Conservation (phyloP, 768 basidiomycete species). For the Myochromella boudieri region DNA sequence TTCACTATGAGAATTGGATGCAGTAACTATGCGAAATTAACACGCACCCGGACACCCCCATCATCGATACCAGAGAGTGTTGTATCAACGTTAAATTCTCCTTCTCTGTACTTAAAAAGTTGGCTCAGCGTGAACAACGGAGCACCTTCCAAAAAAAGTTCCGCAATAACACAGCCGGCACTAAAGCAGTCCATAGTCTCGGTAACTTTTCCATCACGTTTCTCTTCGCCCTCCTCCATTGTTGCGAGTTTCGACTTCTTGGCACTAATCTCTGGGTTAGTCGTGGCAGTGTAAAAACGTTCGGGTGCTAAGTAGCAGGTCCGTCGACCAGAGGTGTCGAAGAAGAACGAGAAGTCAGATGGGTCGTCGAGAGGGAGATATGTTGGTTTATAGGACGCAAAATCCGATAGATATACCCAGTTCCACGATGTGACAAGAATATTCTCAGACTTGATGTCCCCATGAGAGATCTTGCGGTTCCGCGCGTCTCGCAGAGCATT, state of each 20-base stretch:
- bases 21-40: background rate
- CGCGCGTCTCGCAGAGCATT: slow-evolving; percentile 82
- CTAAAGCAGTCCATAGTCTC: slow-evolving; percentile 99
- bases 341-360: slow-evolving; percentile 96
- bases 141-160: slow-evolving; percentile 93
- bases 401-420: slow-evolving; percentile 94
- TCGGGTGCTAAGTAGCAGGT: slow-evolving; percentile 98
- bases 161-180: slow-evolving; percentile 91
- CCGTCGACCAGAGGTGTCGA: slow-evolving; percentile 90
- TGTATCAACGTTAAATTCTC: slow-evolving; percentile 74
- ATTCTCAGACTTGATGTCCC: slow-evolving; percentile 97
- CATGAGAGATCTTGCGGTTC: slow-evolving; percentile 88
- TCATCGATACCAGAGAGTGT: slow-evolving; percentile 80
- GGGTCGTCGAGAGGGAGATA: slow-evolving; percentile 95
- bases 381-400: slow-evolving; percentile 94
- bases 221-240: slow-evolving; percentile 58
- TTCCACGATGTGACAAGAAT: slow-evolving; percentile 96
- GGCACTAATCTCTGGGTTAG: slow-evolving; percentile 67
- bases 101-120: slow-evolving; percentile 90
- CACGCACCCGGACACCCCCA: slow-evolving; percentile 73
- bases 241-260: slow-evolving; percentile 58
- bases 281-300: slow-evolving; percentile 80
- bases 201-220: slow-evolving; percentile 79
- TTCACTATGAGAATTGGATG: slow-evolving; percentile 23
- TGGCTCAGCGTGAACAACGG: slow-evolving; percentile 93